phyloP scores from a whole-genome alignment of 106 monocot species.

The Dendrobium officinale region DNA sequence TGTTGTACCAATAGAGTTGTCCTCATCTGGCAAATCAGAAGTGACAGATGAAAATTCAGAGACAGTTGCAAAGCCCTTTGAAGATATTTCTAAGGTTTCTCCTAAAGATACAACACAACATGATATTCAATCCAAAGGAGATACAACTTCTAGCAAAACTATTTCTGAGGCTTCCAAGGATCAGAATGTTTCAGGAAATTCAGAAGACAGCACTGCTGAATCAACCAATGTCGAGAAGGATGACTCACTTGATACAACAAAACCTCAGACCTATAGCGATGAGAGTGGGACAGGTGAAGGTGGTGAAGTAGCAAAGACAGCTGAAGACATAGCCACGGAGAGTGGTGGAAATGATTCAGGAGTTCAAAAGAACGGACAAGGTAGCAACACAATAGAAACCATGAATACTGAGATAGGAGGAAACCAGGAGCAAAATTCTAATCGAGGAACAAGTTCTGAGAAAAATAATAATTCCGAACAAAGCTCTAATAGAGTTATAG shows the following conservation, averaged over 20 bases:
- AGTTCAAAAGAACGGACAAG: constrained; percentile 3
- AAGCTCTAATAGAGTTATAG: constrained; percentile 14
- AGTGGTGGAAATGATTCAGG: constrained; percentile 2
- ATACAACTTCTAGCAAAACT: constrained; percentile 7
- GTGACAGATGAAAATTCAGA: constrained; percentile 18
- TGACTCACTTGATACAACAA: constrained; percentile 17
- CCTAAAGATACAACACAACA: constrained; percentile 20
- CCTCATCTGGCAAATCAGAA: constrained; percentile 32
- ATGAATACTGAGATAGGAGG: constrained; percentile 11
- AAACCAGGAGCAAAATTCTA: too few relatives aligned
- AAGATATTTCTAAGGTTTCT: constrained; percentile 24
- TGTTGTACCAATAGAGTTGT: constrained; percentile 40
- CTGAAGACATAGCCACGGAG: constrained; percentile 6
- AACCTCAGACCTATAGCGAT: constrained; percentile 30
- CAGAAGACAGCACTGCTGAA: constrained; percentile 3
- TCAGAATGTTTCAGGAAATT: constrained; percentile 11
- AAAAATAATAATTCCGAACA: constrained; percentile 12
- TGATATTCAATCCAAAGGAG: constrained; percentile 7
- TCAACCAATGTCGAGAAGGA: constrained; percentile 22
- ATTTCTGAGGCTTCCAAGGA: constrained; percentile 19
- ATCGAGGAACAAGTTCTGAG: not conserved
- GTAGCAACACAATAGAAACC: constrained; percentile 8
- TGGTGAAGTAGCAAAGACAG: constrained; percentile 9
- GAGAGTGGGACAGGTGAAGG: constrained; percentile 30
- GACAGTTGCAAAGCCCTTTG: constrained; percentile 18